Percentiles rank a stretch among this genome's conserved stretches.
These are phyloP conservation scores for Mucor sp. DNA, from an alignment of 371 early-diverging fungal species.

Conservation along the genomic window DNA sequence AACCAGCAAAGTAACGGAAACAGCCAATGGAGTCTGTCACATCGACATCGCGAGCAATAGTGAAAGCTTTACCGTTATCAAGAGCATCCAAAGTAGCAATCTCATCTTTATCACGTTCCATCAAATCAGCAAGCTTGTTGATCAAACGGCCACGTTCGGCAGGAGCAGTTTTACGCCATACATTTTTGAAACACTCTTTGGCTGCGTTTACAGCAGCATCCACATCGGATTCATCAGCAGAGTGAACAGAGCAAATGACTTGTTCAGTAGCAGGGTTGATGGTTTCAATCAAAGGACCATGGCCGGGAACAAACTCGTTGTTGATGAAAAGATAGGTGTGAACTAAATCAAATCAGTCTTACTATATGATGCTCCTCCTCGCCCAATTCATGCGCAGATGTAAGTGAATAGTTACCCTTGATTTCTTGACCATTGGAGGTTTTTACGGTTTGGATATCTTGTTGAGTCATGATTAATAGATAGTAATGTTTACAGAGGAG, in stretches of 20 bases:
- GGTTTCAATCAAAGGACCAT: constrained; percentile 56
- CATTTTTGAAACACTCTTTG: constrained; percentile 62
- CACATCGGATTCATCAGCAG: constrained; percentile 74
- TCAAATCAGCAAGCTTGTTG: constrained; percentile 70
- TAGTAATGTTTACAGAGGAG: neutral
- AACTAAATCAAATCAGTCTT: constrained; percentile 17
- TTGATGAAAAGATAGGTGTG: constrained; percentile 73
- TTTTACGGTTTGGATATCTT: constrained; percentile 26
- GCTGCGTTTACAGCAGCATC: constrained; percentile 80
- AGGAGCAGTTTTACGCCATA: constrained; percentile 69
- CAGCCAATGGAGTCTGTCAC: constrained; percentile 66
- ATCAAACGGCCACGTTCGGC: constrained; percentile 42
- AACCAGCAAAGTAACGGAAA: constrained; percentile 82
- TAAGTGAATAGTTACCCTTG: constrained; percentile 18
- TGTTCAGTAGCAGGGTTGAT: constrained; percentile 77
- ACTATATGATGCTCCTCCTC: too few relatives aligned
- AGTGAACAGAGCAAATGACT: constrained; percentile 71
- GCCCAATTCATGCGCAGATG: neutral
- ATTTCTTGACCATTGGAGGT: constrained; percentile 20
- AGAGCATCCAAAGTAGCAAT: constrained; percentile 82
- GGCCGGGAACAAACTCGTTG: constrained; percentile 70
- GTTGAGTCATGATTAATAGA: constrained; percentile 22
- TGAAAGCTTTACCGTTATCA: constrained; percentile 84
- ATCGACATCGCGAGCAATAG: constrained; percentile 67
- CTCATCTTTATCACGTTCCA: constrained; percentile 71